Base-by-base conservation (phyloP, 805 yeast species). In the Candida pini region DNA sequence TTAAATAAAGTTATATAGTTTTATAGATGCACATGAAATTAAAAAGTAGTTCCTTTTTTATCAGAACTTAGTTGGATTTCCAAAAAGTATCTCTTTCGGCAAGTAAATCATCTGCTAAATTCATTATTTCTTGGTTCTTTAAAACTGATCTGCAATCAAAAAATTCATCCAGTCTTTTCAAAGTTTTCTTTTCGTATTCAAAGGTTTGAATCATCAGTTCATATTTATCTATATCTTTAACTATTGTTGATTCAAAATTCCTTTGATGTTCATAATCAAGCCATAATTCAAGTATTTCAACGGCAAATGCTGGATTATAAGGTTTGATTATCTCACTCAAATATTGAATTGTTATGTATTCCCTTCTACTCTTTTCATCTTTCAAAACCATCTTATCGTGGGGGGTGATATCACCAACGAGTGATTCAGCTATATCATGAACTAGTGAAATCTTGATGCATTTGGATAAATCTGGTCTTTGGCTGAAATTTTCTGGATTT, bases 341-440 rank as follows among this genome's bases (percentile, higher is more conserved):
- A 53, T 79, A 88, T 26, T 71, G 51, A 46, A 90, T 83, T 2
- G 97, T 77, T 18, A 61, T 77, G 25, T 66, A 69, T 53, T 90
- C 97, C 38, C 97, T 68, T 39, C 81, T 69, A 57, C 84, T 92
- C 58, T 90, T 90, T 55, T 90, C 97, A 12, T 62, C 66, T 55
- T 88, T 87, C 30, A 76, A 65, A 20, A 89, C 74, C 0, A 48
- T 40, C 39, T 71, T 53, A 62, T 88, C 84, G 57, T 74, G 60
- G 49, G 98, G 92, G 2, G 95, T 88, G 33, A 90, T 85, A 57
- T 90, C 98, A 21, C 98, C 98, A 10, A 90, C 97, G 19, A 90
- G 64, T 4, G 89, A 60, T 66, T 90, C 98, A 9, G 97, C 96
- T 49, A 90, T 83, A 58, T 90, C 98, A 64, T 90, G 98, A 21